Conservation (phyloP, 1,139 yeast genomes). For the Komagataea norvegica region DNA sequence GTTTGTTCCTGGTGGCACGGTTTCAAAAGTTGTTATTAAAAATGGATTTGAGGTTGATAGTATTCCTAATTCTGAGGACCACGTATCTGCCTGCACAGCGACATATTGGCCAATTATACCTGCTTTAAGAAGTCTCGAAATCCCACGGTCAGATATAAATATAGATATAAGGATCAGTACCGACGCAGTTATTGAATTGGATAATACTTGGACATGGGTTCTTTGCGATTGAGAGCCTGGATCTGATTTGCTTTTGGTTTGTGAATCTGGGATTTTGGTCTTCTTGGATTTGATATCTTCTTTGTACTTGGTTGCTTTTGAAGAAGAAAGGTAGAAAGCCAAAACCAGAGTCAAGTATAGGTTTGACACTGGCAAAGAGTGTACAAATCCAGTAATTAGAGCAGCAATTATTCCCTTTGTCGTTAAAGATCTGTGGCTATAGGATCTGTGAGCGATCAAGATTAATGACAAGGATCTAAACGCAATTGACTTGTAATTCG, state of each 20-base stretch:
- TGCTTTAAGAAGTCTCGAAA: slow-evolving; percentile 19
- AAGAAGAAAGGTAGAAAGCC: slow-evolving; percentile 38
- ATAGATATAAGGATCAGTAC: slow-evolving; percentile 16
- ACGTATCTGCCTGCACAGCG: slow-evolving; percentile 45
- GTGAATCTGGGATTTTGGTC: slow-evolving; percentile 26
- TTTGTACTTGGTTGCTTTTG: slow-evolving; percentile 37
- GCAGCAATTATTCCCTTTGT: slow-evolving; percentile 36
- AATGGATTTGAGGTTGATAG: slow-evolving; percentile 35
- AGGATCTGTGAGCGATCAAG: slow-evolving; percentile 28
- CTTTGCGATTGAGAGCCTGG: slow-evolving; percentile 27
- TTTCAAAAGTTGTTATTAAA: slow-evolving; percentile 38
- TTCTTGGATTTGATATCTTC: slow-evolving; percentile 21
- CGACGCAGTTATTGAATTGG: slow-evolving; percentile 37
- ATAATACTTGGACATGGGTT: slow-evolving; percentile 39
- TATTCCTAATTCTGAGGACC: slow-evolving; percentile 47
- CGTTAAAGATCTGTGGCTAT: slow-evolving; percentile 35
- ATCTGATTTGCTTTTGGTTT: slow-evolving; percentile 10
- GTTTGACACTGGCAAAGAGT: slow-evolving; percentile 35
- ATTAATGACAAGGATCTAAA: slow-evolving; percentile 12
- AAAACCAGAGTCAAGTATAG: slow-evolving; percentile 33
- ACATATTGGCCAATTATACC: slow-evolving; percentile 41
- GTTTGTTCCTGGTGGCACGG: slow-evolving; percentile 46
- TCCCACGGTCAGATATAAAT: slow-evolving; percentile 10
- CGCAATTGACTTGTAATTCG: slow-evolving; percentile 7
- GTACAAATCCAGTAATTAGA: slow-evolving; percentile 36